Evolutionary conservation across 2,329 filamentous ascomycete species (phyloP), one percentile per base, ranked within the genome.

Genomic region (Aspergillus uvarum): DNA sequence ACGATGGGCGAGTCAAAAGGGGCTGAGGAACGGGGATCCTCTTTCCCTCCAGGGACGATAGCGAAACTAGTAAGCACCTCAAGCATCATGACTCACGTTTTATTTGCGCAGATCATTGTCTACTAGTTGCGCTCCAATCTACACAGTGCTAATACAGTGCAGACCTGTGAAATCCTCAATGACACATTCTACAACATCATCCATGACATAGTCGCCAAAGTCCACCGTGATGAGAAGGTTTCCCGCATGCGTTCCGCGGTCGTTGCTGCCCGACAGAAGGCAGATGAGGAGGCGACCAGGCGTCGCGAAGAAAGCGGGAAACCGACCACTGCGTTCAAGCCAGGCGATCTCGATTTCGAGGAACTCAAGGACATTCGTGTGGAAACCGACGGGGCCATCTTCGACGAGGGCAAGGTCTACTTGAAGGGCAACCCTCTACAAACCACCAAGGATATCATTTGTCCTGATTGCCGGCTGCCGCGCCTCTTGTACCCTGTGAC

Each of bases 171-270:
- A 42, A 81, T 87, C 56, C 74, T 87, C 66, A 83, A 87, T 61
- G 82, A 85, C 61, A 80, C 80, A 22, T 77, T 88, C 48, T 80
- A 84, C 67, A 86, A 83, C 67, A 84, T 87, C 65, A 82, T 87
- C 65, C 82, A 86, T 72, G 82, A 84, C 66, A 80, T 85, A 24
- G 82, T 85, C 56, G 77, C 85, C 31, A 80, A 83, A 63, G 82
- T 81, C 32, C 85, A 88, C 69, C 83, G 83, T 63, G 79, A 83
- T 59, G 85, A 87, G 71, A 87, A 87, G 74, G 75, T 83, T 61
- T 80, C 85, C 47, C 82, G 85, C 59, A 84, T 84, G 81, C 81
- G 81, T 74, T 74, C 83, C 67, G 74, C 83, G 61, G 72, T 80
- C 29, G 70, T 80, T 24, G 61, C 77, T 47, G 75, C 77, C 42